Evolutionary conservation across 1,139 yeast genomes (phyloP), one percentile per base, ranked within the genome.

Genomic region (Pneumocystis jirovecii): DNA sequence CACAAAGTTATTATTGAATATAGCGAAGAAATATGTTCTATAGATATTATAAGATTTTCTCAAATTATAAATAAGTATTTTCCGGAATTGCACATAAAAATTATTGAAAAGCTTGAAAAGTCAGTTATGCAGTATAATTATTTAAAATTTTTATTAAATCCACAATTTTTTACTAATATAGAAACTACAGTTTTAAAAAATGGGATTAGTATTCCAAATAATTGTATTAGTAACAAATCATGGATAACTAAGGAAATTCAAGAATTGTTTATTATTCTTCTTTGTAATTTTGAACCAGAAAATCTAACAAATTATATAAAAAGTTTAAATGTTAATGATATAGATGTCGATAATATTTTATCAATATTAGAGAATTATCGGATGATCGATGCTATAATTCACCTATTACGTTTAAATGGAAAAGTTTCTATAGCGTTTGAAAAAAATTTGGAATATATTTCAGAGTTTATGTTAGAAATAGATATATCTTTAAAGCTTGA

Each of bases 81-180:
- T 57, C 73, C 74, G 1, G 69, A 67, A 2, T 67, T 76, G 44
- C 77, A 75, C 62, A 34, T 56, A 5, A 31, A 50, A 21, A 50
- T 69, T 15, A 64, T 63, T 62, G 65, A 66, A 21, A 63, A 65
- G 37, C 61, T 69, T 25, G 44, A 39, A 4, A 64, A 63, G 50
- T 31, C 66, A 6, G 61, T 31, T 5, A 42, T 71, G 6, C 69
- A 70, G 17, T 68, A 64, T 42, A 65, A 67, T 37, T 75, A 75
- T 64, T 68, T 75, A 62, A 66, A 68, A 34, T 63, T 64, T 29
- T 65, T 72, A 17, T 70, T 73, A 44, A 64, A 61, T 21, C 61
- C 63, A 17, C 67, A 64, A 29, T 7, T 21, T 39, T 25, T 12
- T 10, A 15, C 17, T 39, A 21, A 60, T 60, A 21, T n/a, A 31